These are phyloP conservation scores for Citeromyces siamensis DNA, from an alignment of 1,139 yeast species.

Conservation along the genomic window DNA sequence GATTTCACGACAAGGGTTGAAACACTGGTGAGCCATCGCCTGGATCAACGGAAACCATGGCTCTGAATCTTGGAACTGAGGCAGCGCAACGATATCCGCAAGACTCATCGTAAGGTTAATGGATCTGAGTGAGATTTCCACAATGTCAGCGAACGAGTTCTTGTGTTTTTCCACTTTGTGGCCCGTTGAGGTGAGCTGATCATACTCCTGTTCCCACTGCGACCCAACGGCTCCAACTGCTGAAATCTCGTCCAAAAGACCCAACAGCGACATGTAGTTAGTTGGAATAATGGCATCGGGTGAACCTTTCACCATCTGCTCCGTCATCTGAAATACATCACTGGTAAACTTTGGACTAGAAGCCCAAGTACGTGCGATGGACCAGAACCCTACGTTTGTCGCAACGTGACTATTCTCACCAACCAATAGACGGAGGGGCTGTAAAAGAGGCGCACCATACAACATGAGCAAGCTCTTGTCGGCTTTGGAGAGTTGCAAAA, in stretches of 20 bases:
- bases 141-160: slow-evolving; percentile 37
- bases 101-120: slow-evolving; percentile 46
- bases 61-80: slow-evolving; percentile 5
- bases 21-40: slow-evolving; percentile 79
- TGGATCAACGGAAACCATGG: slow-evolving; percentile 50
- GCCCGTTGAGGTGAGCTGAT: slow-evolving; percentile 26
- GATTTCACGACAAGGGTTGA: slow-evolving; percentile 75
- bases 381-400: slow-evolving; percentile 38
- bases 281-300: slow-evolving; percentile 27
- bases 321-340: slow-evolving; percentile 36
- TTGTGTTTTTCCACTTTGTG: slow-evolving; percentile 28
- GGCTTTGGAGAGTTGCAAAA: slow-evolving; percentile 18
- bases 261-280: slow-evolving; percentile 55
- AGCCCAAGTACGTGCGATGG: slow-evolving; percentile 41
- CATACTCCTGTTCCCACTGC: slow-evolving; percentile 57
- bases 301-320: slow-evolving; percentile 26
- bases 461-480: slow-evolving; percentile 28
- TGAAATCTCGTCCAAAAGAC: slow-evolving; percentile 68
- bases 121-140: slow-evolving; percentile 48
- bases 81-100: slow-evolving; percentile 16
- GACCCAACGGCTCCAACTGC: slow-evolving; percentile 77
- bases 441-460: slow-evolving; percentile 36
- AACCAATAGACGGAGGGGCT: slow-evolving; percentile 39
- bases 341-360: slow-evolving; percentile 39
- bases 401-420: slow-evolving; percentile 19